Evolutionary conservation across 176 grass and related monocot genomes (phyloP), one percentile per base, ranked within the genome.

Genomic region (Leersia perrieri): DNA sequence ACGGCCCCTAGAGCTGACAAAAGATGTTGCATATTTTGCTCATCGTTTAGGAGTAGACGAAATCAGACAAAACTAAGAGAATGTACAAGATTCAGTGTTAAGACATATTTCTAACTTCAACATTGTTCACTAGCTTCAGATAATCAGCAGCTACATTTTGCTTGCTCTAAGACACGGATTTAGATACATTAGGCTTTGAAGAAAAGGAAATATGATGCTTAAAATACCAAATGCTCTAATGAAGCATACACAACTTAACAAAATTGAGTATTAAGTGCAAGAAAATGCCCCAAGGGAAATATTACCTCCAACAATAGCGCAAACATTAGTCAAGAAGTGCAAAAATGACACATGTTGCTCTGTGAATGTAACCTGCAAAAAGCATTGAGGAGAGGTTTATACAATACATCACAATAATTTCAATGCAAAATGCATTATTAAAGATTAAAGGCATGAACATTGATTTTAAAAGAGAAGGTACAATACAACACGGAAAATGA

Each of bases 261-360:
- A 13, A 64, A 14, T 44, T 65, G 13, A 12, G 12, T 70, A 63
- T 15, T 61, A 45, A 78, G 40, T 70, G 64, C 63, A 44, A 32
- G 49, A 68, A 74, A 70, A 91, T 30, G 66, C 41, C 36, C 11
- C 3, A 39, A 26, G 57, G 41, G 70, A 72, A 88, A 79, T 69
- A 53, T 78, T 99, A 99, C 96, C 96, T 95, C 96, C 96, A 87
- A 99, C 92, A 71, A 99, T 99, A 55, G 96, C 96, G 6, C 96
- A 99, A 66, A 99, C 92, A 93, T 99, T 99, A 73, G 96, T 99
- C 79, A 99, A 83, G 80, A 99, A 93, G 78, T 95, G 96, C 38
- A 99, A 91, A 73, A 99, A 99, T 28, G 92, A 91, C 60, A 38
- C 16, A n/a, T 95, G 87, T 66, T 69, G 87, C 79, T 99, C 92